These are phyloP conservation scores for Neofusicoccum sp. DNA, from an alignment of 2,329 filamentous ascomycete species.

Conservation along the genomic window DNA sequence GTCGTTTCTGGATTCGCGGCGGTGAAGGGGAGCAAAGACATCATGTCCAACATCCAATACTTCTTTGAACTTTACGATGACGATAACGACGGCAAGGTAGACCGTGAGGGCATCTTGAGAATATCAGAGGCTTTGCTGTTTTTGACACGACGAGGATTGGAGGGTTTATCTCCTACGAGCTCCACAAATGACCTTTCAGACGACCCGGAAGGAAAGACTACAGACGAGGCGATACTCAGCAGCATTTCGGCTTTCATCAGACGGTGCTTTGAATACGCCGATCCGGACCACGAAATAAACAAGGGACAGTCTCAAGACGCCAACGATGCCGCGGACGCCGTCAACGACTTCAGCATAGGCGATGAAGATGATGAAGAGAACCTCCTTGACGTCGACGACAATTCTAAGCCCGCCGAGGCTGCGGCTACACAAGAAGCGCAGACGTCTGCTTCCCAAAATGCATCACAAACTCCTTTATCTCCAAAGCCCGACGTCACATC, in stretches of 20 bases:
- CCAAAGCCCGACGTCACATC: conserved; percentile 26
- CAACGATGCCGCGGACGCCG: conserved; percentile 35
- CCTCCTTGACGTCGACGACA: conserved; percentile 58
- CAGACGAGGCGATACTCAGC: conserved; percentile 82
- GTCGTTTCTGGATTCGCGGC: conserved; percentile 87
- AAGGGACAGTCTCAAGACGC: conserved; percentile 27
- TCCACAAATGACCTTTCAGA: conserved; percentile 50
- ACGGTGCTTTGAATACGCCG: conserved; percentile 95
- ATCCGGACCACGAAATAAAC: conserved; percentile 73
- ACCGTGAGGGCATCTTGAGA: conserved; percentile 88
- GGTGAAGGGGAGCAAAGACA: conserved; percentile 90
- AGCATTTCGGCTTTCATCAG: conserved; percentile 95
- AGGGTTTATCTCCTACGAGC: conserved; percentile 66
- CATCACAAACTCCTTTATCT: conserved; percentile 26
- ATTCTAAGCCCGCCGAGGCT: conserved; percentile 24
- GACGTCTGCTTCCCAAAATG: conserved; percentile 21
- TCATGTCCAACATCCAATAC: conserved; percentile 96
- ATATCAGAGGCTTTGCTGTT: conserved; percentile 95
- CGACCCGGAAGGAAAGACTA: conserved; percentile 24
- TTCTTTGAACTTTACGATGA: conserved; percentile 98
- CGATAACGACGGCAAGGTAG: conserved; percentile 83
- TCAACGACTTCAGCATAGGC: conserved; percentile 70
- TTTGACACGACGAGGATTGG: conserved; percentile 82
- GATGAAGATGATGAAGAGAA: conserved; percentile 59
- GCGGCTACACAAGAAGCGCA: conserved; percentile 23